A percentile compares a stretch with the other conserved stretches of the same genome.
Conservation (phyloP, 2,329 filamentous ascomycete species). For the Pseudocercospora pini-densiflorae region DNA sequence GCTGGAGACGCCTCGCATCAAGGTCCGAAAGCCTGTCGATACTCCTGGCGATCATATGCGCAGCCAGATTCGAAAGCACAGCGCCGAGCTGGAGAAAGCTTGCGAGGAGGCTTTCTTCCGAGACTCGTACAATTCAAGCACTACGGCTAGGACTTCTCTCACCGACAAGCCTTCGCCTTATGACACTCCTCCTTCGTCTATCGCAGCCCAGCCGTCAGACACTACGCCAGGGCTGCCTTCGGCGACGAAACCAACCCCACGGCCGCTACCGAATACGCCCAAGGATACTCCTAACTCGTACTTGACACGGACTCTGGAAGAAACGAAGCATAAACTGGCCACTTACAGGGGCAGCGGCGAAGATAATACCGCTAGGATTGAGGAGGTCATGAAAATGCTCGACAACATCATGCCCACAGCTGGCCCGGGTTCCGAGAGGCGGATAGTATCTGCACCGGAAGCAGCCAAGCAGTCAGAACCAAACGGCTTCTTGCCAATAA, state of each 20-base stretch:
- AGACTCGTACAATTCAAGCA: slow-evolving; percentile 59
- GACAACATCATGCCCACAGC: slow-evolving; percentile 41
- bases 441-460: slow-evolving; percentile 54
- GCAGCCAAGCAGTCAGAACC: slow-evolving; percentile 35
- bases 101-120: slow-evolving; percentile 93
- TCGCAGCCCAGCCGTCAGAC: slow-evolving; percentile 42
- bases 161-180: slow-evolving; percentile 38
- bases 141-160: slow-evolving; percentile 46
- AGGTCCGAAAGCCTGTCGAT: slow-evolving; percentile 44
- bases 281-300: slow-evolving; percentile 56
- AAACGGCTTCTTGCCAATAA: slow-evolving; percentile 51
- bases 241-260: slow-evolving; percentile 36
- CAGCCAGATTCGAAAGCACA: slow-evolving; percentile 83
- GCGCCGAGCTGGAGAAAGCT: slow-evolving; percentile 82
- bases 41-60: slow-evolving; percentile 61
- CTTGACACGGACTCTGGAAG: slow-evolving; percentile 59
- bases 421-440: slow-evolving; percentile 37
- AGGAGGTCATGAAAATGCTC: slow-evolving; percentile 60
- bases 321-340: slow-evolving; percentile 62
- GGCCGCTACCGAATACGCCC: slow-evolving; percentile 52
- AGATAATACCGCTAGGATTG: slow-evolving; percentile 56
- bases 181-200: slow-evolving; percentile 45
- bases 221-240: slow-evolving; percentile 29
- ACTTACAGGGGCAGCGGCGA: slow-evolving; percentile 54
- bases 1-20: slow-evolving; percentile 39